Conservation (phyloP, 2,329 filamentous ascomycete genomes). For the Diaporthe sp. region DNA sequence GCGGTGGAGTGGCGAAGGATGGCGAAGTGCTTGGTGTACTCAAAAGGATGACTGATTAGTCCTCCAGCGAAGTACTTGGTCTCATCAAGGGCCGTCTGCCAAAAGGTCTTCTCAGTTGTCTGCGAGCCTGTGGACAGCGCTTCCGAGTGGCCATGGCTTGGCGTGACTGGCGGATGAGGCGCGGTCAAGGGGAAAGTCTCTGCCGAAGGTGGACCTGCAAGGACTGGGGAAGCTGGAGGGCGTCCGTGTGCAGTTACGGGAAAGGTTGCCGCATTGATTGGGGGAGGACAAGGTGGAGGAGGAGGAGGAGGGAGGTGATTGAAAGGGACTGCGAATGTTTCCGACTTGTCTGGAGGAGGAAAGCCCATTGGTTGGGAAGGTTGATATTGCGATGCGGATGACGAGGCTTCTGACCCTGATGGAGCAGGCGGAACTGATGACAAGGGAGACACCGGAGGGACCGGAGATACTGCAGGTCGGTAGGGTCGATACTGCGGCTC, state of each 20-base stretch:
- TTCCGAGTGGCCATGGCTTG: background rate
- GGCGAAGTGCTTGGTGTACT: conserved; percentile 76
- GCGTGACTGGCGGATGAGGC: conserved; percentile 5
- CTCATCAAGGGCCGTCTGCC: conserved; percentile 68
- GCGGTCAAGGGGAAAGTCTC: background rate
- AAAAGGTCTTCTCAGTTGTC: conserved; percentile 47
- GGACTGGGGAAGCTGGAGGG: conserved; percentile 2
- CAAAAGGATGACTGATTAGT: conserved; percentile 72
- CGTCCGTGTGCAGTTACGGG: conserved; percentile 6
- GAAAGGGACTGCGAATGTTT: conserved; percentile 13
- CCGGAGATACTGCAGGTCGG: conserved; percentile 2
- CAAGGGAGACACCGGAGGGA: background rate
- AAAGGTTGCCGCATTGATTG: background rate
- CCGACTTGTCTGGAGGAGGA: background rate
- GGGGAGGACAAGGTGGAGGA: background rate
- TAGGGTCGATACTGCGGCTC: conserved; percentile 17
- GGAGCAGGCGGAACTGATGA: conserved; percentile 1
- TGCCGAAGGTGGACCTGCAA: background rate
- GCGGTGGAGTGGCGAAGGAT: conserved; percentile 77
- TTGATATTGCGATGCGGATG: background rate
- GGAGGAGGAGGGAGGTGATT: background rate
- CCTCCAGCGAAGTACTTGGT: conserved; percentile 77
- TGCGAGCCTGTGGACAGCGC: background rate
- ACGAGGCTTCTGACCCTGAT: background rate
- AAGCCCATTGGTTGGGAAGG: conserved; percentile 17